Evolutionary conservation across 805 yeast species (phyloP).

Genomic region (Candida verbasci): DNA sequence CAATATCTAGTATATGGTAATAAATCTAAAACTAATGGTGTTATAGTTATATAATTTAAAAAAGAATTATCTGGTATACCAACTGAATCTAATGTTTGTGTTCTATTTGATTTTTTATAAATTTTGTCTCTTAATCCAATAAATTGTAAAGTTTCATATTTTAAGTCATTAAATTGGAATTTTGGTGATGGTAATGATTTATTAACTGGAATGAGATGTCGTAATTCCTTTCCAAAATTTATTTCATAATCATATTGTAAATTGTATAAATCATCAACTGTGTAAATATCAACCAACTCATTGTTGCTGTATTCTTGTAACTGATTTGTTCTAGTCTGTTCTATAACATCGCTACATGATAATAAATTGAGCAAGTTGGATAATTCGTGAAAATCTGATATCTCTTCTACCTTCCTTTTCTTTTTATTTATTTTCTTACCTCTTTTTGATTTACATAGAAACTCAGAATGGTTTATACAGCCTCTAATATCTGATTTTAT

Average conservation of each 20-base stretch:
- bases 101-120: slow-evolving; percentile 2
- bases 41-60: slow-evolving; percentile 18
- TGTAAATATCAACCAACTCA: slow-evolving; percentile 30
- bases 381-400: neutral
- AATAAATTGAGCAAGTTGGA: slow-evolving; percentile 17
- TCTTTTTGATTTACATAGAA: slow-evolving; percentile 20
- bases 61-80: slow-evolving; percentile 35
- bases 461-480: slow-evolving; percentile 43
- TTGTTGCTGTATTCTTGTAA: slow-evolving; percentile 25
- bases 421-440: neutral
- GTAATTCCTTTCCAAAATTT: slow-evolving; percentile 24
- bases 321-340: slow-evolving; percentile 19
- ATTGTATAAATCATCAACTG: slow-evolving; percentile 28
- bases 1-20: slow-evolving; percentile 30
- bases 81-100: slow-evolving; percentile 13
- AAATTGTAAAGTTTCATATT: slow-evolving; percentile 15
- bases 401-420: too few species aligned
- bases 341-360: slow-evolving; percentile 28
- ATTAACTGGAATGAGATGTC: neutral
- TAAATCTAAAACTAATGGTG: slow-evolving; percentile 26
- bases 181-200: slow-evolving; percentile 2
- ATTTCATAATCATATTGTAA: slow-evolving; percentile 35
- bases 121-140: slow-evolving; percentile 33
- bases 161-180: slow-evolving; percentile 11
- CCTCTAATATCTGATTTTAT: slow-evolving; percentile 42